Evolutionary conservation across 495 filamentous ascomycete genomes (phyloP).

Genomic region (Penicillium steckii): DNA sequence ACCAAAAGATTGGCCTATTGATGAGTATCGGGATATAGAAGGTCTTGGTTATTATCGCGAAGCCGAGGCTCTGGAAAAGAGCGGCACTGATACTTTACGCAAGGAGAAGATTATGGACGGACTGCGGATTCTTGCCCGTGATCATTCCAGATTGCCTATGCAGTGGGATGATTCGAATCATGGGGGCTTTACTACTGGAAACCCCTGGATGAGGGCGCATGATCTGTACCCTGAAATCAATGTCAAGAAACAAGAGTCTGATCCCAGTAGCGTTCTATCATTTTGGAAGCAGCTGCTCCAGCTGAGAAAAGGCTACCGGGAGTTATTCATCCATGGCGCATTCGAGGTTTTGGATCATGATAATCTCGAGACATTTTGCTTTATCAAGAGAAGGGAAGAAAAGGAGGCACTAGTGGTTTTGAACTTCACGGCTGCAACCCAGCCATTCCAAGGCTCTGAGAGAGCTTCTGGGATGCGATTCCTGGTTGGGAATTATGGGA

Average conservation of each 20-base stretch:
- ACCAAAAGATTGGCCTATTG: constrained; percentile 55
- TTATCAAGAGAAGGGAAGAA: constrained; percentile 16
- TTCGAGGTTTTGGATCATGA: constrained; percentile 44
- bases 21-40: constrained; percentile 65
- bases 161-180: constrained; percentile 55
- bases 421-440: constrained; percentile 19
- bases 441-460: constrained; percentile 9
- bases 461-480: constrained; percentile 8
- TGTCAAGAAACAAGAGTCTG: constrained; percentile 36
- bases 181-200: constrained; percentile 37
- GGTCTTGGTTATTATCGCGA: constrained; percentile 52
- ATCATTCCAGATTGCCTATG: constrained; percentile 53
- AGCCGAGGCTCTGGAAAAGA: constrained; percentile 5
- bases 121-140: constrained; percentile 33
- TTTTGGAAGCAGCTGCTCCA: constrained; percentile 48
- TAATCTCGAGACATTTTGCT: constrained; percentile 24
- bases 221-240: constrained; percentile 45
- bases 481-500: constrained; percentile 16
- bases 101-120: constrained; percentile 14
- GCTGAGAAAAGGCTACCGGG: constrained; percentile 45
- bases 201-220: constrained; percentile 55
- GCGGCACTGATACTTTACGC: constrained; percentile 11
- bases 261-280: constrained; percentile 35
- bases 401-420: constrained; percentile 17
- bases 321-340: constrained; percentile 54